Evolutionary conservation across 495 filamentous ascomycete species (phyloP), one percentile per base, ranked within the genome.

Genomic region (Penicillium paxilli): DNA sequence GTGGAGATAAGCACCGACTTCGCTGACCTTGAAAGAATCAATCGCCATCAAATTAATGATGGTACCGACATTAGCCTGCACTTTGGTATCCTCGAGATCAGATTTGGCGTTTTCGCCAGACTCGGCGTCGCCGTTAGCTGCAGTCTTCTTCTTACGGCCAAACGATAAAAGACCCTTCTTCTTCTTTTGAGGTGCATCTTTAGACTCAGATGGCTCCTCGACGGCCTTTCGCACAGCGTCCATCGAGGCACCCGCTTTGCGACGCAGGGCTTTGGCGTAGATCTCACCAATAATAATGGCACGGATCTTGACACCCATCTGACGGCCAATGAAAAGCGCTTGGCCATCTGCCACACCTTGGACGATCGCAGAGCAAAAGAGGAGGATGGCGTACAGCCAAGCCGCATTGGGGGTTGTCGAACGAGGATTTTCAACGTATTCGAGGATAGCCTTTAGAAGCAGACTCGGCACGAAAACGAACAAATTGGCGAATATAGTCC

Each of bases 21-120:
- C 92, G 49, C 90, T 90, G 46, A 98, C 89, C 73, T 99, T 99
- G 82, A 97, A 97, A 26, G 94, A 96, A 78, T 99, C 95, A 49
- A 99, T 95, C 9, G 95, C 86, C 95, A 99, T 99, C 57, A 99
- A 71, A 66, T 98, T 99, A 73, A 98, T 98, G 66, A 99, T 96
- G 20, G 92, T 94, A 52, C 95, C 95, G 51, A 92, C 78, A 58
- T 96, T 96, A 17, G 89, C 94, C 69, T 95, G 89, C 35, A 87
- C 83, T 26, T 87, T 83, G 2, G 77, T 57, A 8, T 79, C 74
- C 6, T 63, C 72, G 44, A 70, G 55, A 20, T 76, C 64, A 12
- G 70, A 50, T 3, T 72, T 71, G 8, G 74, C 76, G 26, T 72
- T 70, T 25, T 68, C 59, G 45, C 66, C 56, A 38, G 49, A 41